phyloP scores from a whole-genome alignment of 805 yeast genomes.

The Saccharomyces eubayanus region DNA sequence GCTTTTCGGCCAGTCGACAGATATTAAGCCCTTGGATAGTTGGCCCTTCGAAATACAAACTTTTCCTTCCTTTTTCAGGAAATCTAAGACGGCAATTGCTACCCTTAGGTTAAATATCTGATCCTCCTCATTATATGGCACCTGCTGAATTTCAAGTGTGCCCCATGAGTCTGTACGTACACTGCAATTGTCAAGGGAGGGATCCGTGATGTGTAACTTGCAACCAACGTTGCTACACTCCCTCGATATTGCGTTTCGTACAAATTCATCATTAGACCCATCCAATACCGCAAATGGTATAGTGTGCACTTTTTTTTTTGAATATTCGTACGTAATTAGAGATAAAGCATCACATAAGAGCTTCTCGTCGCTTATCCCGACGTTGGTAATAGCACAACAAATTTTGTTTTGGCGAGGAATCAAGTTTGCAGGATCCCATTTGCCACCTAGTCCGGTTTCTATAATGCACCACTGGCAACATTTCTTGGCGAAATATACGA shows the following conservation, averaged over 20 bases:
- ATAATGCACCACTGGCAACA: constrained; percentile 64
- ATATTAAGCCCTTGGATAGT: constrained; percentile 44
- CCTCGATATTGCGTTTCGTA: constrained; percentile 36
- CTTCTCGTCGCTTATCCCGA: constrained; percentile 75
- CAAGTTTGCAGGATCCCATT: constrained; percentile 79
- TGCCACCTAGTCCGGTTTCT: constrained; percentile 89
- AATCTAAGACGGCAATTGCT: constrained; percentile 50
- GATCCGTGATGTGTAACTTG: constrained; percentile 16
- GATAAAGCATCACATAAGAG: constrained; percentile 58
- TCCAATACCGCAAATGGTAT: constrained; percentile 60
- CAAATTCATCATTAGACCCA: constrained; percentile 47
- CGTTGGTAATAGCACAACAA: constrained; percentile 66
- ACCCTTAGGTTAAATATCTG: constrained; percentile 64
- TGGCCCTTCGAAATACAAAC: constrained; percentile 27
- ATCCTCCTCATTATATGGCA: constrained; percentile 53
- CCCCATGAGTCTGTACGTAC: constrained; percentile 25
- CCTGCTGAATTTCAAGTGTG: constrained; percentile 17
- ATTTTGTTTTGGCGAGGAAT: constrained; percentile 39
- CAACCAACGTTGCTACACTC: constrained; percentile 31
- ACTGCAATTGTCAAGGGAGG: constrained; percentile 6
- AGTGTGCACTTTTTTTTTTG: constrained; percentile 55
- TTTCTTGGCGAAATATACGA: constrained; percentile 55
- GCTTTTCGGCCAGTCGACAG: constrained; percentile 81
- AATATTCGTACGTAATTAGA: constrained; percentile 71
- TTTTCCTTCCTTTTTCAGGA: constrained; percentile 18